Evolutionary conservation across 2,329 filamentous ascomycete genomes (phyloP), one percentile per base, ranked within the genome.

Genomic region (Chaetomiaceae sp.): DNA sequence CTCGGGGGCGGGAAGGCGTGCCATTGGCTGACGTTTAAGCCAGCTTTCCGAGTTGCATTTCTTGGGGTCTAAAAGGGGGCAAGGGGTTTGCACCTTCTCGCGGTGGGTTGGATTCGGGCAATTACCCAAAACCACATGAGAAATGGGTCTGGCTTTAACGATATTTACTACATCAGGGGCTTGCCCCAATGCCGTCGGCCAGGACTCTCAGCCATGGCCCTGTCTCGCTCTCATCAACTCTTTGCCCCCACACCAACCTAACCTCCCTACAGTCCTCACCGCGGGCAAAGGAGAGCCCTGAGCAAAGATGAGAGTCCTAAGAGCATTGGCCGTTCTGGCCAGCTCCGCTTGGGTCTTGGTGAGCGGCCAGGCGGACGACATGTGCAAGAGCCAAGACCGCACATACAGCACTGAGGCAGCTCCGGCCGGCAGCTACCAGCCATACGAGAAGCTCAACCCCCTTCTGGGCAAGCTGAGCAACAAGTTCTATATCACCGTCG

Each of bases 401-500:
- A 58, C 55, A 5, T 58, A 46, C 51, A 58, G 51, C 53, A 48
- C 40, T 39, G 53, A 55, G 31, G 17, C 38, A 3, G 44, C 53
- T 14, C 53, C 55, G 3, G 48, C 42, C 4, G 53, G 48, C 17
- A 52, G n/a, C n/a, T 34, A 45, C 40, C 53, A 55, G 43, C 53
- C 53, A 4, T 50, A 31, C 45, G 50, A 52, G 23, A 40, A 52
- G 25, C 35, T 55, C 44, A 58, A 54, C 10, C 55, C 55, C 1
- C 9, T 51, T 1, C 33, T 49, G n/a, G 51, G 40, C n/a, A 6
- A 4, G 21, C 5, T 44, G 33, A 54, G 48, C 38, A 51, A 23
- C 14, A 60, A 53, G 17, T 63, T 63, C 31, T 68, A 65, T 51
- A 50, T 68, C 44, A 65, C 66, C 2, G 63, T 68, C 14, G 65